These are phyloP conservation scores for Haberlea rhodopensis DNA, from an alignment of 257 asterid genomes.

Conservation along the genomic window DNA sequence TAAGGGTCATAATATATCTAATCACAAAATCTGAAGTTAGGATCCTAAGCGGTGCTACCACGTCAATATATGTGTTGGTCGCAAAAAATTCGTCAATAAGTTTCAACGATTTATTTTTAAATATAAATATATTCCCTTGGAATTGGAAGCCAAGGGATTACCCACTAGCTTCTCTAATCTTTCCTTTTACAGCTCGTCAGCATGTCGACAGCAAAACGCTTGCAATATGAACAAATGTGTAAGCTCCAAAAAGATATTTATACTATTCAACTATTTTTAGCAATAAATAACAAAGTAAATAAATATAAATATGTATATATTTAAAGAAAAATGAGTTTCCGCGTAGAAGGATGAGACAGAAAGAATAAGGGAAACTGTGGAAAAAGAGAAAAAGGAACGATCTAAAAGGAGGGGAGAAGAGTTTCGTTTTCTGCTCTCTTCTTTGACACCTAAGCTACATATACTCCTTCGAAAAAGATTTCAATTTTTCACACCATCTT, in stretches of 20 bases:
- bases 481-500: conserved; percentile 31
- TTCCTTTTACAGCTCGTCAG: too few species aligned
- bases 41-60: too few species aligned
- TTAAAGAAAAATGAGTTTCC: conserved; percentile 32
- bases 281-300: background rate
- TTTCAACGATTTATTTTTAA: too few species aligned
- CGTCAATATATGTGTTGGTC: too few species aligned
- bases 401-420: background rate
- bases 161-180: too few species aligned
- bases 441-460: conserved; percentile 32
- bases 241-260: conserved; percentile 11
- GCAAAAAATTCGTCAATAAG: too few species aligned
- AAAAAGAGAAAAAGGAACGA: background rate
- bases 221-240: conserved; percentile 46
- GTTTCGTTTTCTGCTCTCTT: background rate
- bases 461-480: conserved; percentile 14
- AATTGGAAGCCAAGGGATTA: too few species aligned
- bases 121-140: too few species aligned
- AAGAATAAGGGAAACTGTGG: conserved; percentile 19
- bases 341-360: conserved; percentile 51
- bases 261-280: background rate
- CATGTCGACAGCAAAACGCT: conserved; percentile 35
- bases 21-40: too few species aligned
- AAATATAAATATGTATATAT: background rate
- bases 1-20: too few species aligned